Conservation (phyloP, 2,329 filamentous ascomycete species). For the Aspergillus melleus region DNA sequence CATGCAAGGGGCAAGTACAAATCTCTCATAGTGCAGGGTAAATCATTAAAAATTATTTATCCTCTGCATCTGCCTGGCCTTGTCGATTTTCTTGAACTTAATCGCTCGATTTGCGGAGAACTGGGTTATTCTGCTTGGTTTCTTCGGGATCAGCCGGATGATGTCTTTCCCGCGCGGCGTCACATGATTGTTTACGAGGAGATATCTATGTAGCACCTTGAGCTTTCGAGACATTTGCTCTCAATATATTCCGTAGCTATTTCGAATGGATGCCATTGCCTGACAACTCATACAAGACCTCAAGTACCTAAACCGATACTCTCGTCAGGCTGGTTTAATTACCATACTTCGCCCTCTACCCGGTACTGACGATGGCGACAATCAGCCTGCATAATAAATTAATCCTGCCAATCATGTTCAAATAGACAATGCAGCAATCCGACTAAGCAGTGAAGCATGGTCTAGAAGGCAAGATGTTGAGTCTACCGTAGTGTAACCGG, state of each 20-base stretch:
- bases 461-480: neutral
- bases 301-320: too few species aligned
- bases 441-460: too few species aligned
- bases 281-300: too few species aligned
- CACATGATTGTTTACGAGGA: too few species aligned
- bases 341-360: too few species aligned
- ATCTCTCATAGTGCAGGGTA: neutral
- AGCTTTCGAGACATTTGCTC: too few species aligned
- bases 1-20: neutral
- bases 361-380: neutral
- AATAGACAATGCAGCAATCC: neutral
- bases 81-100: neutral
- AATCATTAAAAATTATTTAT: neutral
- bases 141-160: neutral
- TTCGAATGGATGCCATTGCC: too few species aligned
- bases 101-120: neutral
- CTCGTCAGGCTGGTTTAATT: too few species aligned
- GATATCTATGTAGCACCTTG: too few species aligned
- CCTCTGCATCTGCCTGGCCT: neutral
- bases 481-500: neutral
- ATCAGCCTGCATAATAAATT: neutral
- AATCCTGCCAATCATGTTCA: neutral
- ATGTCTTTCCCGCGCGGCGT: neutral
- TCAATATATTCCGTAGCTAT: too few species aligned
- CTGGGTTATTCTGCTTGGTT: too few species aligned